Evolutionary conservation across 805 yeast genomes (phyloP).

Genomic region (Wickerhamiella azymoides): DNA sequence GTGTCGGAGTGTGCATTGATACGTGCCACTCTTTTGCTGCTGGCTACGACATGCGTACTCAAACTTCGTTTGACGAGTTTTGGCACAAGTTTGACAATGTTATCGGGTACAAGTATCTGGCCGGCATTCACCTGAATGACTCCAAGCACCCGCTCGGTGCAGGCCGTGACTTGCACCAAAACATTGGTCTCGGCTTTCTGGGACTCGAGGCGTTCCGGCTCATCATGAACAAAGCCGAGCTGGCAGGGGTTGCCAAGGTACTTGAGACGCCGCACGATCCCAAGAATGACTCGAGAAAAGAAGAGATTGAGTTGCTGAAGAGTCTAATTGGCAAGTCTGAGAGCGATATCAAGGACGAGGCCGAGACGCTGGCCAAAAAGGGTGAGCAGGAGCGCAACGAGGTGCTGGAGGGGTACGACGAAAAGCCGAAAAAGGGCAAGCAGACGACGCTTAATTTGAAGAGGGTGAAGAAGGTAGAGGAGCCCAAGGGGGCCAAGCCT

Average conservation of each 20-base stretch:
- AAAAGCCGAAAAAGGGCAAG: background rate
- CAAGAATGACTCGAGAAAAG: conserved; percentile 43
- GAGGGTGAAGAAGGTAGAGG: background rate
- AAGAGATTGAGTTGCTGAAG: conserved; percentile 64
- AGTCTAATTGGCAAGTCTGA: conserved; percentile 51
- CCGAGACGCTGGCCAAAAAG: conserved; percentile 34
- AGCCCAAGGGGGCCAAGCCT: background rate
- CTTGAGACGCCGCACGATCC: conserved; percentile 62
- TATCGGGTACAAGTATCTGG: conserved; percentile 61
- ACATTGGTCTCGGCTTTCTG: conserved; percentile 75
- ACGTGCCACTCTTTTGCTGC: conserved; percentile 96
- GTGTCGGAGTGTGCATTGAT: conserved; percentile 94
- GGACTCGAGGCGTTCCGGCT: conserved; percentile 76
- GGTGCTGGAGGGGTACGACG: conserved; percentile 25
- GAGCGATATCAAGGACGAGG: conserved; percentile 39
- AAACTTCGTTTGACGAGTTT: conserved; percentile 44
- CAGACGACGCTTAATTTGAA: background rate
- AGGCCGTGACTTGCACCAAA: conserved; percentile 82
- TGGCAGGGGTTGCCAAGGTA: conserved; percentile 60
- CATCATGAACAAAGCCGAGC: conserved; percentile 52
- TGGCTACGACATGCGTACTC: conserved; percentile 72
- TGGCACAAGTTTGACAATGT: conserved; percentile 63
- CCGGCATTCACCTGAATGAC: conserved; percentile 82
- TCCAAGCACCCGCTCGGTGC: conserved; percentile 89
- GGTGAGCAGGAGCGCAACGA: conserved; percentile 64